Evolutionary conservation across 306 rosid genomes (phyloP).

Genomic region (Trifolium fragiferum): DNA sequence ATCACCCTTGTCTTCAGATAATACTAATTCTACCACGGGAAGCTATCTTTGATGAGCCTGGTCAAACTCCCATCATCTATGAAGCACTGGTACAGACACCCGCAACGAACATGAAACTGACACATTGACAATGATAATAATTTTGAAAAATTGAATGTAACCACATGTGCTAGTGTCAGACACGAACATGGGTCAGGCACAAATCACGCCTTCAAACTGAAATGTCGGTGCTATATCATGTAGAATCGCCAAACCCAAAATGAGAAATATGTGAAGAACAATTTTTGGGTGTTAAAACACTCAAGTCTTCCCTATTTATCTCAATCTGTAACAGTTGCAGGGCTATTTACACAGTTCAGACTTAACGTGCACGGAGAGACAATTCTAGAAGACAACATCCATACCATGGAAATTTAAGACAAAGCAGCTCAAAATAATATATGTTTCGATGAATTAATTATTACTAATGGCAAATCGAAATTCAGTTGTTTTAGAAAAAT

Average conservation of each 20-base stretch:
- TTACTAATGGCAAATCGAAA: too few species aligned
- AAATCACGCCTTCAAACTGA: not conserved
- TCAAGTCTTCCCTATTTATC: constrained; percentile 21
- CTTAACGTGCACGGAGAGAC: not conserved
- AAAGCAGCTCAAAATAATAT: constrained; percentile 45
- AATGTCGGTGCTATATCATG: too few species aligned
- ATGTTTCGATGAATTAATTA: too few species aligned
- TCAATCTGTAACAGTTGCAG: constrained; percentile 22
- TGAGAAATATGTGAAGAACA: constrained; percentile 11
- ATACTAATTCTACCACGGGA: constrained; percentile 87
- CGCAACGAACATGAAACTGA: too few species aligned
- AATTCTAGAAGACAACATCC: constrained; percentile 1
- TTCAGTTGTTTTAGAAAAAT: too few species aligned
- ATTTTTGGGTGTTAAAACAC: not conserved
- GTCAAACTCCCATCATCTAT: constrained; percentile 75
- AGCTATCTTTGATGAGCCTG: constrained; percentile 98
- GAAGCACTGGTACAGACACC: too few species aligned
- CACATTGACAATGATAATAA: too few species aligned
- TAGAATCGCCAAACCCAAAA: not conserved
- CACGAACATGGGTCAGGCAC: too few species aligned
- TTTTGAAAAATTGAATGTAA: too few species aligned
- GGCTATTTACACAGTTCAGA: constrained; percentile 19
- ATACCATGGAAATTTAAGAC: constrained; percentile 8
- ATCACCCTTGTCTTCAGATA: constrained; percentile 66
- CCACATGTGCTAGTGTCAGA: too few species aligned